Conservation (phyloP, 192 early-diverging fungal genomes). For the Coemansia sp. region DNA sequence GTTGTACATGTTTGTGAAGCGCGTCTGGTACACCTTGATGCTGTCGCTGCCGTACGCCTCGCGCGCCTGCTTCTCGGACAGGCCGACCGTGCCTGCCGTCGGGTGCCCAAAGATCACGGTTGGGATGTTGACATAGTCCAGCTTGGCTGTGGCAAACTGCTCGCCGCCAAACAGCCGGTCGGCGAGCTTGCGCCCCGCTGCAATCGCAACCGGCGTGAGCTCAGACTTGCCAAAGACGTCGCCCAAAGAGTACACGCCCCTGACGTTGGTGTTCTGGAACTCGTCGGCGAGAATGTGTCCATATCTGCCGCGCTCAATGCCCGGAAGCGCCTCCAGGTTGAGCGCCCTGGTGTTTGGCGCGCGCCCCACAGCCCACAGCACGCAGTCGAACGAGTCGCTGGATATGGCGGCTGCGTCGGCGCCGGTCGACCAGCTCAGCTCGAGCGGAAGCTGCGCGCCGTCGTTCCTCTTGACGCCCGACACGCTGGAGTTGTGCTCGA, state of each 20-base stretch:
- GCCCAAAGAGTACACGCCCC: conserved; percentile 84
- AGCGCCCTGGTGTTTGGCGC: conserved; percentile 72
- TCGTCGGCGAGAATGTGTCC: conserved; percentile 84
- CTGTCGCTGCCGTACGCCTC: conserved; percentile 71
- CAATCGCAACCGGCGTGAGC: conserved; percentile 97
- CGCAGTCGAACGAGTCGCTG: conserved; percentile 71
- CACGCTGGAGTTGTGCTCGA: conserved; percentile 68
- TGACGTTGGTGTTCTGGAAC: conserved; percentile 76
- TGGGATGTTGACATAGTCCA: conserved; percentile 93
- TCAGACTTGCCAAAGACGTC: conserved; percentile 90
- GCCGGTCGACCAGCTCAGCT: conserved; percentile 43
- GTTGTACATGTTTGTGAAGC: conserved; percentile 92
- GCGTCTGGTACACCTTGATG: conserved; percentile 83
- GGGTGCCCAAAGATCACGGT: conserved; percentile 96
- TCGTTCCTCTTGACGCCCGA: conserved; percentile 62
- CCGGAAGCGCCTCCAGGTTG: conserved; percentile 64
- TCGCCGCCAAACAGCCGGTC: conserved; percentile 89
- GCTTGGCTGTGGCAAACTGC: conserved; percentile 68
- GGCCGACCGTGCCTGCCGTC: conserved; percentile 82
- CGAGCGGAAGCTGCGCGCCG: conserved; percentile 56
- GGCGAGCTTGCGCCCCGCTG: conserved; percentile 84
- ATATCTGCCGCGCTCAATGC: conserved; percentile 61
- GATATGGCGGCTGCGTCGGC: conserved; percentile 25
- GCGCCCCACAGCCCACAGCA: conserved; percentile 92
- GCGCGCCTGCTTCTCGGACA: conserved; percentile 82